These are phyloP conservation scores for Tuber microsphaerosporum DNA, from an alignment of 495 filamentous ascomycete genomes.

Conservation along the genomic window DNA sequence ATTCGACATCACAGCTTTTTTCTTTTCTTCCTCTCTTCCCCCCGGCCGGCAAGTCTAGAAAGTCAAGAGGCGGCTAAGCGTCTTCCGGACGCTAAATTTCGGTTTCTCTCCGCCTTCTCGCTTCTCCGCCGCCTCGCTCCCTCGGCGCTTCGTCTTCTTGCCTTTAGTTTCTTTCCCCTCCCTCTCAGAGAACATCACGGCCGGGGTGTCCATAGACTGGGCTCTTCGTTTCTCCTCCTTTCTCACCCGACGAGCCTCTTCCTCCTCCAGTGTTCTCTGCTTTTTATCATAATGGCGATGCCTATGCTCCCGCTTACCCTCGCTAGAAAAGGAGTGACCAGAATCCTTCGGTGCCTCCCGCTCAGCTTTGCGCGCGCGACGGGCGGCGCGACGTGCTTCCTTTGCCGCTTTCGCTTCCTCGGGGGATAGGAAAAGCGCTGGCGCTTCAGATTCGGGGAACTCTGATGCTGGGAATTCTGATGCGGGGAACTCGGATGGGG, in stretches of 20 bases:
- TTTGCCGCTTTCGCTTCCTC: conserved; percentile 29
- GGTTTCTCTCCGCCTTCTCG: conserved; percentile 19
- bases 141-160: conserved; percentile 25
- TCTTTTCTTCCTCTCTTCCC: not conserved
- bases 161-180: conserved; percentile 14
- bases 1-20: not conserved
- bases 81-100: conserved; percentile 21
- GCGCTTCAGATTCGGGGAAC: conserved; percentile 1
- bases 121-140: conserved; percentile 7
- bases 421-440: not conserved
- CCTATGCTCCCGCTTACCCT: conserved; percentile 31
- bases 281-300: conserved; percentile 18
- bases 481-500: not conserved
- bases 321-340: conserved; percentile 27
- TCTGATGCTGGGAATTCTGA: not conserved
- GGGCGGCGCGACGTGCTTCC: conserved; percentile 25
- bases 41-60: conserved; percentile 6
- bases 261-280: conserved; percentile 30
- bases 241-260: conserved; percentile 25
- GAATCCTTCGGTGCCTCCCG: conserved; percentile 31
- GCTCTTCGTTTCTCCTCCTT: conserved; percentile 36
- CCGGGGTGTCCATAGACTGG: conserved; percentile 10
- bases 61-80: conserved; percentile 17
- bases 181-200: conserved; percentile 9
- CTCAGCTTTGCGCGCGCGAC: conserved; percentile 24